phyloP scores from a whole-genome alignment of 2,329 filamentous ascomycete species.

The Colletotrichum trifolii region DNA sequence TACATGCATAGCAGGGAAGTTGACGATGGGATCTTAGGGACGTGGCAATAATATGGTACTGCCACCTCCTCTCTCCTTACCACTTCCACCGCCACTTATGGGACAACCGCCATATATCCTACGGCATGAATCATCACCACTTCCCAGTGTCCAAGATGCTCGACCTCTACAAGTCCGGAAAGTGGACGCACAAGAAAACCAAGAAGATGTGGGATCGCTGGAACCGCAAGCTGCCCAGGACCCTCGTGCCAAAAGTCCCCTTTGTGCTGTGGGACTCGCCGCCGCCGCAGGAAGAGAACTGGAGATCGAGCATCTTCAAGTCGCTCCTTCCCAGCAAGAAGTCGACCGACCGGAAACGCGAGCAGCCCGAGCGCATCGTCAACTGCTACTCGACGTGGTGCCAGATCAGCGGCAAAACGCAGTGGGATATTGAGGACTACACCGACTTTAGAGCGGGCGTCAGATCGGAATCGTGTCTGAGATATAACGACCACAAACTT shows the following conservation, averaged over 20 bases:
- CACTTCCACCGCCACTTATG: slow-evolving; percentile 36
- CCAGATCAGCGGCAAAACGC: background rate
- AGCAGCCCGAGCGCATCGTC: no score
- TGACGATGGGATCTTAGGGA: slow-evolving; percentile 27
- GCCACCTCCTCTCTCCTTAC: slow-evolving; percentile 36
- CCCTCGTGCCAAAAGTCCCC: slow-evolving; percentile 16
- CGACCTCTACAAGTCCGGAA: slow-evolving; percentile 11
- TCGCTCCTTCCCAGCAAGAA: background rate
- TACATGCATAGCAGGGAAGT: background rate
- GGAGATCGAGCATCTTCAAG: background rate
- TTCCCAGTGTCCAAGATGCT: slow-evolving; percentile 31
- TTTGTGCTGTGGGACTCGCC: slow-evolving; percentile 34
- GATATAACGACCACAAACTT: background rate
- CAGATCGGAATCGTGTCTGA: slow-evolving; percentile 14
- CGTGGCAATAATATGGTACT: slow-evolving; percentile 39
- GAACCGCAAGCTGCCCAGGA: background rate
- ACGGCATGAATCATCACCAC: slow-evolving; percentile 37
- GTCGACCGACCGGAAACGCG: background rate
- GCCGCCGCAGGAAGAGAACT: slow-evolving; percentile 16
- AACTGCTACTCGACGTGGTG: background rate
- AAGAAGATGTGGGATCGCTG: slow-evolving; percentile 31
- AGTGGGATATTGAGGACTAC: slow-evolving; percentile 27
- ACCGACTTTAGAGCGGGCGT: slow-evolving; percentile 17
- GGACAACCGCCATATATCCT: slow-evolving; percentile 25
- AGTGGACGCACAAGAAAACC: slow-evolving; percentile 30